These are phyloP conservation scores for Thermothelomyces thermophilus DNA, from an alignment of 2,329 filamentous ascomycete genomes.

Conservation along the genomic window DNA sequence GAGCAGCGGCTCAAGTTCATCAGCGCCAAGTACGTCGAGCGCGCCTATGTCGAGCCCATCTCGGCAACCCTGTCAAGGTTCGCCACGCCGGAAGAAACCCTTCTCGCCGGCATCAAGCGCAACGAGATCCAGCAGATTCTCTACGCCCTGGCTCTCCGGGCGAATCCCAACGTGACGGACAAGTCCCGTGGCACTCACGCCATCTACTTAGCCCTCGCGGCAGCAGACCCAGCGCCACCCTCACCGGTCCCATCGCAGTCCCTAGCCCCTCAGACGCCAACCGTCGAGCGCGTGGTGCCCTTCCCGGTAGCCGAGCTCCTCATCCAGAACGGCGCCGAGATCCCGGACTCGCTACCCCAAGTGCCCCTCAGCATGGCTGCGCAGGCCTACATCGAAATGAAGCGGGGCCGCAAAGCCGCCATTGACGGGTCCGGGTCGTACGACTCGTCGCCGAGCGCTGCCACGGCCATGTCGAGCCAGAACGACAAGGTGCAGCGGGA, in stretches of 20 bases:
- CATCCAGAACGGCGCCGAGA: conserved; percentile 87
- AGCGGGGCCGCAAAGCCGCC: conserved; percentile 44
- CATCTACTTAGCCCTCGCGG: conserved; percentile 84
- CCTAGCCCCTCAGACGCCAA: conserved; percentile 33
- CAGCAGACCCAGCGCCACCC: conserved; percentile 82
- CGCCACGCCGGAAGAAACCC: conserved; percentile 73
- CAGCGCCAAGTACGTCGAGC: conserved; percentile 87
- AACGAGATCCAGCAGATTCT: conserved; percentile 93
- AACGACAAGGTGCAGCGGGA: conserved; percentile 47
- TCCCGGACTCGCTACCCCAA: conserved; percentile 67
- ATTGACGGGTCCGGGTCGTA: conserved; percentile 35
- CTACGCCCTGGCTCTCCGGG: conserved; percentile 78
- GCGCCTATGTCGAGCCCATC: conserved; percentile 71
- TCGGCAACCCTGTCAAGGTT: conserved; percentile 70
- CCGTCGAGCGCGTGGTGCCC: conserved; percentile 51
- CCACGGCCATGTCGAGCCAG: not conserved
- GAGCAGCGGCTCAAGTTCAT: conserved; percentile 94
- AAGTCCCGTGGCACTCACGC: conserved; percentile 82
- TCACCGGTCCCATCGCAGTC: conserved; percentile 40
- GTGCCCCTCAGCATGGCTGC: conserved; percentile 79
- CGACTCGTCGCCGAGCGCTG: conserved; percentile 35
- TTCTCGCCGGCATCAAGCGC: conserved; percentile 88
- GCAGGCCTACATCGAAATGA: conserved; percentile 79
- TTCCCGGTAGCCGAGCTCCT: conserved; percentile 90
- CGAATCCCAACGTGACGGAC: conserved; percentile 81